phyloP scores from a whole-genome alignment of 75 land plant genomes.

The Selaginella moellendorffii region DNA sequence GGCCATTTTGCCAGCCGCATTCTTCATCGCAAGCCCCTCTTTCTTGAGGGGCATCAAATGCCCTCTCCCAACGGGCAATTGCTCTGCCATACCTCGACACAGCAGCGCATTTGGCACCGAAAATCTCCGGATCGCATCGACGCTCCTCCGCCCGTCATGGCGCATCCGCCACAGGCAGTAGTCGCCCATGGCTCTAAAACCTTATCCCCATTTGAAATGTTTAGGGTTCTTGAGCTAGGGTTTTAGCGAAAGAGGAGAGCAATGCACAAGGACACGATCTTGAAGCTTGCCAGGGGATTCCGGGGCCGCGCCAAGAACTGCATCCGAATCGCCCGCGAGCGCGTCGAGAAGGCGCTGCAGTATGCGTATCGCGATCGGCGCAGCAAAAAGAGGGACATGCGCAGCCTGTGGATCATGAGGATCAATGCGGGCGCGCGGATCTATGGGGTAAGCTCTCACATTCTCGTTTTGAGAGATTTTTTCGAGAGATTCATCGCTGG shows the following conservation, averaged over 20 bases:
- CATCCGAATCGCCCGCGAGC: conserved; percentile 79
- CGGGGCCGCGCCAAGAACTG: conserved; percentile 94
- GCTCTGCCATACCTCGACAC: too few species aligned
- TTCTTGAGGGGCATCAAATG: neutral
- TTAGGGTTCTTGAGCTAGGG: neutral
- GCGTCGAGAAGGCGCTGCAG: conserved; percentile 97
- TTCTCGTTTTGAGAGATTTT: neutral
- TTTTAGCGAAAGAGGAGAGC: too few species aligned
- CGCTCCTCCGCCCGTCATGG: too few species aligned
- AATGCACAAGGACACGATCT: conserved; percentile 87
- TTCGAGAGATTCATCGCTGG: neutral
- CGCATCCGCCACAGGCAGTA: too few species aligned
- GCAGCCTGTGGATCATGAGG: conserved; percentile 87
- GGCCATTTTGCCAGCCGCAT: neutral
- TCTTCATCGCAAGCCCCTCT: neutral
- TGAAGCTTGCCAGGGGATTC: conserved; percentile 95
- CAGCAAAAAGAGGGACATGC: conserved; percentile 96
- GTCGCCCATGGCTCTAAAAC: too few species aligned
- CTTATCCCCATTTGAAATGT: too few species aligned
- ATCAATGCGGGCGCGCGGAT: conserved; percentile 90
- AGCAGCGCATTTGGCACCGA: too few species aligned
- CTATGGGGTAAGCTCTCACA: conserved; percentile 39
- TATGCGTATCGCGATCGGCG: conserved; percentile 94
- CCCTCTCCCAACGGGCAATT: neutral
- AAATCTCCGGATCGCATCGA: too few species aligned